Base-by-base conservation (phyloP, 306 rosid species). In the Cicer judaicum region DNA sequence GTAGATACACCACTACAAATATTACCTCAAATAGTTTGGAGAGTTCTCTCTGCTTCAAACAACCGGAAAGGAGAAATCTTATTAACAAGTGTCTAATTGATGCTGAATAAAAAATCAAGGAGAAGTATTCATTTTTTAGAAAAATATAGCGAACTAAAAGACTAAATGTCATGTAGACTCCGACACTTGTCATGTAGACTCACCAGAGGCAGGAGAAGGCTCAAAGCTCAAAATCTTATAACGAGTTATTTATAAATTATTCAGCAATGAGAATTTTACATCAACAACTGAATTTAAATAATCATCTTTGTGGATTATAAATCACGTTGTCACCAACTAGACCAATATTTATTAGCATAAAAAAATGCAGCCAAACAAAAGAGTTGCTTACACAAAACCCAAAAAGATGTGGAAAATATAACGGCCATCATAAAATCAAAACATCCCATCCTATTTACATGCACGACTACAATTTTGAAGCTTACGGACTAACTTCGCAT, bases 361-460 rank as follows among this genome's bases (percentile, higher is more conserved):
- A 57, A 57, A 60, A 60, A 18, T 34, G 7, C 19, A 34, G 44
- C 11, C 66, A 60, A 13, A 29, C 65, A 11, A 3, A 12, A 39
- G 68, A 39, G 49, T 14, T 14, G 34, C 39, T 7, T 39, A 40
- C 8, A n/a, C 43, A 43, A 73, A 57, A 24, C 18, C 7, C 10
- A 14, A 36, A 63, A 73, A 18, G 40, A 42, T 18, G 38, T 42
- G 52, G 18, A 70, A 42, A 53, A 70, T 11, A 13, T 16, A 12
- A 70, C 21, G 14, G 10, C 57, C 9, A 47, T 47, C 12, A 63
- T 15, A 9, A 59, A 64, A 7, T 14, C 1, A 10, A 78, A 61
- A 70, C 72, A 24, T 41, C 7, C 61, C 70, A 40, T 70, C 46
- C 50, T 13, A 14, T 7, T 36, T 69, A 54, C 55, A 16, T 36